Evolutionary conservation across 2,329 filamentous ascomycete genomes (phyloP).

Genomic region (Seiridium cupressi): DNA sequence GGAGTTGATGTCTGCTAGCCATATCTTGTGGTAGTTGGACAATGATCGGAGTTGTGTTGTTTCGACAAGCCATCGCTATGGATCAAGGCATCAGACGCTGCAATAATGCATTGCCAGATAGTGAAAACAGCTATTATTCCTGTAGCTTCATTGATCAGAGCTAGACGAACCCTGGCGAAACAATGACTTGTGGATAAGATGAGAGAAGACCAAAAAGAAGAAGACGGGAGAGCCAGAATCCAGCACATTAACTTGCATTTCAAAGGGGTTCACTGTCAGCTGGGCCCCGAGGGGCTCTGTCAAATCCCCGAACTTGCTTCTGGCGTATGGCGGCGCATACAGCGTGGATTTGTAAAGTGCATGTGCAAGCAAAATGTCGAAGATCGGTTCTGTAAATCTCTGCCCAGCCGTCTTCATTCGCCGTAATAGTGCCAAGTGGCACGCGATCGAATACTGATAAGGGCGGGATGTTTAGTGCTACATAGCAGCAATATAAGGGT

Average conservation of each 20-base stretch:
- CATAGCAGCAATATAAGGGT: background rate
- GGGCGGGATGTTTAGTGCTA: background rate
- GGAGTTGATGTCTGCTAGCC: background rate
- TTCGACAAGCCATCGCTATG: background rate
- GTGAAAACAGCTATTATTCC: background rate
- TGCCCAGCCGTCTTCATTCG: too few relatives aligned
- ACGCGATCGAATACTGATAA: background rate
- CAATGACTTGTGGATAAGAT: background rate
- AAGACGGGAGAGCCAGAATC: background rate
- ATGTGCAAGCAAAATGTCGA: too few relatives aligned
- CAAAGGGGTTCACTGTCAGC: too few relatives aligned
- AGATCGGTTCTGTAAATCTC: too few relatives aligned
- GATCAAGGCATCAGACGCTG: background rate
- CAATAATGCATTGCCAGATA: background rate
- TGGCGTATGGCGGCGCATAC: too few relatives aligned
- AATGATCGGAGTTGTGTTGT: background rate
- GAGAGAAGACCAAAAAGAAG: background rate
- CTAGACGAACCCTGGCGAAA: background rate
- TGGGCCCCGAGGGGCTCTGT: too few relatives aligned
- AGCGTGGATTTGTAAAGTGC: too few relatives aligned
- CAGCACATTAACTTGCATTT: too few relatives aligned
- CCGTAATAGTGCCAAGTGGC: too few relatives aligned
- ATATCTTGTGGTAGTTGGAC: background rate
- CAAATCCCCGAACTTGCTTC: too few relatives aligned
- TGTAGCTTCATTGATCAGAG: background rate